These are phyloP conservation scores for Aspergillus viridinutans DNA, from an alignment of 2,329 filamentous ascomycete genomes.

Conservation along the genomic window DNA sequence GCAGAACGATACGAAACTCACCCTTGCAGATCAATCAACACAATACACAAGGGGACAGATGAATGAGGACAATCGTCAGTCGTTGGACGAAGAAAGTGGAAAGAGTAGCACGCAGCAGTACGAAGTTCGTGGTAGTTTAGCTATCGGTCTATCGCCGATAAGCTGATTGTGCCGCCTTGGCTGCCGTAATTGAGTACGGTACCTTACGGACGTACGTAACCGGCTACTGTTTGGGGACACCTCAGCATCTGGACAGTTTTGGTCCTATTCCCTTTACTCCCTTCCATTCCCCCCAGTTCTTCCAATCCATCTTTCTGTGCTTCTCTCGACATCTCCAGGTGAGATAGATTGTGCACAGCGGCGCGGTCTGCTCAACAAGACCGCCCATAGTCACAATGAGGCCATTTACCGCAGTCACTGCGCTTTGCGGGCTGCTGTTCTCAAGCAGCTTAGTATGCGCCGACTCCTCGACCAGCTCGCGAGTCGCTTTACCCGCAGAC, in stretches of 20 bases:
- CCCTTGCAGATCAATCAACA: background rate
- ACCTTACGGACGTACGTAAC: background rate
- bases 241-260: background rate
- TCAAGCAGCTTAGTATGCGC: conserved; percentile 32
- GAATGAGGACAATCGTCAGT: background rate
- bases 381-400: conserved; percentile 36
- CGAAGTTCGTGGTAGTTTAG: background rate
- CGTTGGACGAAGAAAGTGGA: background rate
- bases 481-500: conserved; percentile 35
- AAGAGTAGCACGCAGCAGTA: too few relatives aligned
- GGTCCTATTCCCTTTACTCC: background rate
- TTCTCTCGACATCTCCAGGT: background rate
- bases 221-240: background rate
- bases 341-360: conserved; percentile 19
- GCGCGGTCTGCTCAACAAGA: conserved; percentile 23
- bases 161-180: background rate
- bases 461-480: conserved; percentile 27
- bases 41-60: background rate
- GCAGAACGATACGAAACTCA: background rate
- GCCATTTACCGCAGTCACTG: conserved; percentile 33
- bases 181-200: background rate
- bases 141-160: conserved; percentile 6
- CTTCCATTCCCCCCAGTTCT: background rate
- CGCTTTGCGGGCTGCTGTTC: conserved; percentile 33
- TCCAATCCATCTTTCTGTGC: background rate